A percentile compares a stretch with the other conserved stretches of the same genome.
phyloP scores from a whole-genome alignment of 192 early-diverging fungal genomes.

The Coemansia sp. region DNA sequence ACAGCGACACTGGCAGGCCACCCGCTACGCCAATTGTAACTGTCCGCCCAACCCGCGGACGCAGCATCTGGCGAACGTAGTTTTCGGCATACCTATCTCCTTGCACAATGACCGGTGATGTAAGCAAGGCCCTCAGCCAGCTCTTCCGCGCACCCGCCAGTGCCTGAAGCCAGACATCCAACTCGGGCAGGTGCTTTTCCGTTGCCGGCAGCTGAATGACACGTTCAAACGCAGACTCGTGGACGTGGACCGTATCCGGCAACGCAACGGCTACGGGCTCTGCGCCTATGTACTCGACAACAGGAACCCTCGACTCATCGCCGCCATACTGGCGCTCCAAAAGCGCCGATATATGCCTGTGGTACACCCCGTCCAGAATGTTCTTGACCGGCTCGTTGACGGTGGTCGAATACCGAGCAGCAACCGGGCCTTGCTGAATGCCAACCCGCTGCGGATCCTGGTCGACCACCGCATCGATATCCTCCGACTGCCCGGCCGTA shows the following conservation, averaged over 20 bases:
- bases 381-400: conserved; percentile 85
- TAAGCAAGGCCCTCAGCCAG: conserved; percentile 79
- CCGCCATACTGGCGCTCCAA: conserved; percentile 65
- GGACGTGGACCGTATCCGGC: background rate
- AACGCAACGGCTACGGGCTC: background rate
- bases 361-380: conserved; percentile 79
- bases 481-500: conserved; percentile 84
- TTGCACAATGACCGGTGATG: conserved; percentile 67
- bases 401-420: conserved; percentile 64
- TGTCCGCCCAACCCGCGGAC: conserved; percentile 53
- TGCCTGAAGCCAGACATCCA: conserved; percentile 56
- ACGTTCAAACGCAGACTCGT: background rate
- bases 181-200: conserved; percentile 1
- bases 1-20: background rate
- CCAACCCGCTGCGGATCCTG: conserved; percentile 78
- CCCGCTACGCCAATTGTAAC: conserved; percentile 6
- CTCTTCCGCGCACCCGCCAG: conserved; percentile 61
- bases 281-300: conserved; percentile 66
- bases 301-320: conserved; percentile 58
- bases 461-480: conserved; percentile 73
- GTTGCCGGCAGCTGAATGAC: background rate
- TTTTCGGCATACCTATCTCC: conserved; percentile 59
- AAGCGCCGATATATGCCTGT: conserved; percentile 70
- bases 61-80: conserved; percentile 54
- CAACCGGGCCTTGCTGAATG: conserved; percentile 87